These are phyloP conservation scores for Endogone sp. DNA, from an alignment of 192 early-diverging fungal species.

Conservation along the genomic window DNA sequence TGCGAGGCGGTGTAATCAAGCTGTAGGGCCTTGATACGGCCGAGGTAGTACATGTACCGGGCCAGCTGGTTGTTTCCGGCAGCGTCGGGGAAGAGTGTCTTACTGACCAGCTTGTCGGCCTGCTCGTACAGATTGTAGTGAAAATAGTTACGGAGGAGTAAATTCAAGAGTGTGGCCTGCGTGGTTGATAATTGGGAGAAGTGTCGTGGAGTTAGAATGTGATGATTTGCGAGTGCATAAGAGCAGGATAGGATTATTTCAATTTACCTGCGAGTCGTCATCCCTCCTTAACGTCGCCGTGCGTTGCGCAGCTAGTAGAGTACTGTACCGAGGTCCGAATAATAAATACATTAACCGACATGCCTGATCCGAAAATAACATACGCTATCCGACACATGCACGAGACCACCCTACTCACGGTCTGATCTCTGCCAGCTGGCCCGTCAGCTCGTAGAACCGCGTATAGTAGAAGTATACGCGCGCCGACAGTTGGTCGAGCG, in stretches of 20 bases:
- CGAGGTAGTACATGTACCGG: slow-evolving; percentile 95
- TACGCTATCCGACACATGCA: neutral
- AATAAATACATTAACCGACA: neutral
- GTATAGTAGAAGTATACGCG: slow-evolving; percentile 93
- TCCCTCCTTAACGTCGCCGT: slow-evolving; percentile 90
- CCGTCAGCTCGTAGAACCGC: slow-evolving; percentile 81
- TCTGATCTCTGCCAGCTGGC: slow-evolving; percentile 68
- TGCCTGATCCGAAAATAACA: neutral
- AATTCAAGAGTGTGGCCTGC: slow-evolving; percentile 84
- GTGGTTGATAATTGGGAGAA: neutral
- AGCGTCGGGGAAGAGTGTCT: slow-evolving; percentile 83
- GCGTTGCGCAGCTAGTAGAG: slow-evolving; percentile 78
- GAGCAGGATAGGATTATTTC: neutral
- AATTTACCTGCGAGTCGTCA: slow-evolving; percentile 76
- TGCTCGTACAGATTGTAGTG: slow-evolving; percentile 96
- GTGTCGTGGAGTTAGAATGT: neutral
- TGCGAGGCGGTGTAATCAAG: slow-evolving; percentile 95
- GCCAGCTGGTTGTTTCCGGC: slow-evolving; percentile 93
- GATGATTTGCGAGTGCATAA: neutral
- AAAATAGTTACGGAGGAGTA: slow-evolving; percentile 90
- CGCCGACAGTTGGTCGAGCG: slow-evolving; percentile 85
- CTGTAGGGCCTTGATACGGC: slow-evolving; percentile 96
- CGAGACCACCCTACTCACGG: slow-evolving; percentile 47
- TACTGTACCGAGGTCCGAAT: slow-evolving; percentile 42
- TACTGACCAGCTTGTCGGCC: slow-evolving; percentile 94